These are phyloP conservation scores for Phytopythium cucurbitacearum DNA, from an alignment of 352 stramenopile species.

Conservation along the genomic window DNA sequence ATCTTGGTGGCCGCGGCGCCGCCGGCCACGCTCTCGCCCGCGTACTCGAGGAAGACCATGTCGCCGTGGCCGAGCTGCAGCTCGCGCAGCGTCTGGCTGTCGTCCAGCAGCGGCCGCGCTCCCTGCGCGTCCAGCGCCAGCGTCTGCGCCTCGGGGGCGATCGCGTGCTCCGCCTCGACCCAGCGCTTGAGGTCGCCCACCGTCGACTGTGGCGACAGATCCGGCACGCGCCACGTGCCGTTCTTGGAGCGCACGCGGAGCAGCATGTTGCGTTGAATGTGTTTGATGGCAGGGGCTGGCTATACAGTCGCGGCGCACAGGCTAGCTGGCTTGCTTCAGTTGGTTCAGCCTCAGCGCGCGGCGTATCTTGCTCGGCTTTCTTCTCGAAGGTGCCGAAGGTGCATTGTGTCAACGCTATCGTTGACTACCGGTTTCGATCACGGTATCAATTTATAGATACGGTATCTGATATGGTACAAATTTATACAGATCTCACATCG, in stretches of 20 bases:
- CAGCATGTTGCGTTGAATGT: constrained; percentile 36
- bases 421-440: too few relatives aligned
- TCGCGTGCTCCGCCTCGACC: constrained; percentile 69
- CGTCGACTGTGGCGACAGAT: constrained; percentile 56
- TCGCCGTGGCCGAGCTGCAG: constrained; percentile 70
- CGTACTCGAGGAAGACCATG: constrained; percentile 78
- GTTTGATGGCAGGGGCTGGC: background rate
- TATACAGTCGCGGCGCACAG: background rate
- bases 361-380: too few relatives aligned
- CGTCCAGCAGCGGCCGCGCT: constrained; percentile 16
- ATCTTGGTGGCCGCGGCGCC: constrained; percentile 53
- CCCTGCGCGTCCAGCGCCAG: constrained; percentile 55
- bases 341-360: too few relatives aligned
- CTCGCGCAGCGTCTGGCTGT: constrained; percentile 55
- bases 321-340: too few relatives aligned
- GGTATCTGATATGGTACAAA: too few relatives aligned
- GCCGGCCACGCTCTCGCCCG: constrained; percentile 57
- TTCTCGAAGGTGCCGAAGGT: too few relatives aligned
- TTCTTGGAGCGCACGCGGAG: constrained; percentile 86
- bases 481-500: too few relatives aligned
- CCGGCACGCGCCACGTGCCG: constrained; percentile 80
- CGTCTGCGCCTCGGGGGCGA: constrained; percentile 41
- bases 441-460: too few relatives aligned
- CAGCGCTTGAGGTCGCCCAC: constrained; percentile 74
- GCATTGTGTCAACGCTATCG: too few relatives aligned